A percentile compares a stretch with the other conserved stretches of the same genome.
Conservation (phyloP, 495 filamentous ascomycete species). For the Podospora pseudocomata region DNA sequence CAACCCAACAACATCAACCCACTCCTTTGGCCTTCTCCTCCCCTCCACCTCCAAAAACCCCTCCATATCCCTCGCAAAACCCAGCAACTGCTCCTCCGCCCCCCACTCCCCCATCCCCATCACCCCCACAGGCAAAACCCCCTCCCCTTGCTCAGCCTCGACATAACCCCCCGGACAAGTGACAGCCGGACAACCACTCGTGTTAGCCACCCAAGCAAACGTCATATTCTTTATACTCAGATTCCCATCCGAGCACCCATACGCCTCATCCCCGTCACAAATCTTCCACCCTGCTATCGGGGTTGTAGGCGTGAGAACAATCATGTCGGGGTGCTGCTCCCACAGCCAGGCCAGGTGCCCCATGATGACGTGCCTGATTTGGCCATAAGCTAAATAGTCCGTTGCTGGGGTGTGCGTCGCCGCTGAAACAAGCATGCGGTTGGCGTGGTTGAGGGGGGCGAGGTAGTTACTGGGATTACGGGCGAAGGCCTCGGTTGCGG, state of each 20-base stretch:
- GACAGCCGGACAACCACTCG: conserved; percentile 75
- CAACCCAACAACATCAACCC: conserved; percentile 41
- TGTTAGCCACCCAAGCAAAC: conserved; percentile 86
- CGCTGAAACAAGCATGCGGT: conserved; percentile 67
- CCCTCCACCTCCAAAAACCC: conserved; percentile 39
- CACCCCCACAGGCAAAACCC: conserved; percentile 66
- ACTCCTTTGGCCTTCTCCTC: conserved; percentile 37
- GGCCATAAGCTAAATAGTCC: conserved; percentile 72
- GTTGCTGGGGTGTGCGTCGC: conserved; percentile 58
- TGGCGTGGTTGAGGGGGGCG: conserved; percentile 59
- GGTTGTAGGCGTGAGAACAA: conserved; percentile 76
- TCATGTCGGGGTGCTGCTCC: conserved; percentile 64
- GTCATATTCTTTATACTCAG: conserved; percentile 73
- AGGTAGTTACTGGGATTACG: conserved; percentile 27
- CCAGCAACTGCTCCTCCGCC: conserved; percentile 70
- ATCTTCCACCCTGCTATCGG: conserved; percentile 73
- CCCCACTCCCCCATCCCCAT: conserved; percentile 94
- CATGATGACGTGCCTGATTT: conserved; percentile 76
- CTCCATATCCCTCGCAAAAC: conserved; percentile 70
- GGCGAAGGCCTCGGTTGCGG: conserved; percentile 39
- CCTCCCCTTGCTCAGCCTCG: conserved; percentile 44
- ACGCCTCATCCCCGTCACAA: conserved; percentile 45
- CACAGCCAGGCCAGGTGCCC: conserved; percentile 73
- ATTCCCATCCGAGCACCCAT: conserved; percentile 73
- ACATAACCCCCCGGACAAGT: conserved; percentile 72